Base-by-base conservation (phyloP, 1,284 basidiomycete species). In the Macrocystidia cucumis region DNA sequence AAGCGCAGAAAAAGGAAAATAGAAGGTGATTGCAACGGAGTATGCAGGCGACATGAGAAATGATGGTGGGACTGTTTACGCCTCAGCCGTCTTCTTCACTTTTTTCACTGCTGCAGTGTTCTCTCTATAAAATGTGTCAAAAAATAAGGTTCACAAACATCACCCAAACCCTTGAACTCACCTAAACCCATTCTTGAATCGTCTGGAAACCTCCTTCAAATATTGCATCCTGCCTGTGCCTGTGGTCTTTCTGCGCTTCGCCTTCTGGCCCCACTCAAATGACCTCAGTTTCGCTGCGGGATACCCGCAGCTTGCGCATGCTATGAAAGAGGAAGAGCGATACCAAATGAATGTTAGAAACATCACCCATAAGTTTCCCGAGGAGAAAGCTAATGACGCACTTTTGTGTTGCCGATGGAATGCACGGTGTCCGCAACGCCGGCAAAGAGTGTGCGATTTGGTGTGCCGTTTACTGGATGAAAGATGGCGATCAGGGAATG, bases 121-220 rank as follows among this genome's bases (percentile, higher is more conserved):
- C 70, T 92, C 90, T 59, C 89, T 87, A 59, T 50, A 59, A 13
- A 32, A 23, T 25, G 7, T 38, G 24, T 23, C 7, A 29, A 14
- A 13, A 12, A 38, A 22, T 16, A 27, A 41, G 6, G 9, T 4
- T 17, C n/a, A 19, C 6, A 13, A 30, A 4, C 9, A 31, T 5
- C 9, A 20, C 17, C n/a, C 9, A 3, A 11, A 14, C 31, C 32
- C 16, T 5, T 20, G 7, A 20, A 56, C 75, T 42, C 47, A 85
- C 85, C 85, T 74, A 77, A 92, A 93, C 42, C 93, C 95, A 62
- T 98, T 98, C 87, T 98, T 98, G 83, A 95, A 95, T 53, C 89
- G 78, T 57, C 89, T 79, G 49, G 83, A 79, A 35, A 96, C 92
- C 40, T 72, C 63, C 78, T 93, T 96, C 67, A 98, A 78, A 79